Percentiles rank a stretch among this genome's conserved stretches.
These are phyloP conservation scores for Lodderomyces jiufengensis DNA, from an alignment of 1,139 yeast species.

Conservation along the genomic window DNA sequence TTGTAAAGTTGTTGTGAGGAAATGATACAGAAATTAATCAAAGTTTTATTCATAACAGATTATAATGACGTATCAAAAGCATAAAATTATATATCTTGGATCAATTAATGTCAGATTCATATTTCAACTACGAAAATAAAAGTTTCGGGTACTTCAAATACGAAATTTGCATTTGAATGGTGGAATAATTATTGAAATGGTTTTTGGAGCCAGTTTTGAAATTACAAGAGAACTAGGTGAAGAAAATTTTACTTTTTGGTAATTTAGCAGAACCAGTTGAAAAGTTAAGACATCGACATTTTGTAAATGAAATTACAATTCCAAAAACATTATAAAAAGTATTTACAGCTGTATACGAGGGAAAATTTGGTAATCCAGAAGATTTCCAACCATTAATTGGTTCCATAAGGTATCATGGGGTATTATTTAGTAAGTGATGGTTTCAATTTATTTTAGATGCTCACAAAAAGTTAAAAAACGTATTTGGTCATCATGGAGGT, in stretches of 20 bases:
- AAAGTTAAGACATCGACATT: constrained; percentile 73
- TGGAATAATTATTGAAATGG: constrained; percentile 87
- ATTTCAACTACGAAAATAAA: constrained; percentile 98
- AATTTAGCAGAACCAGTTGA: constrained; percentile 88
- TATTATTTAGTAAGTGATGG: constrained; percentile 86
- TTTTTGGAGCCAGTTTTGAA: constrained; percentile 97
- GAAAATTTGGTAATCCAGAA: constrained; percentile 80
- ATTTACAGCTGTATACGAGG: constrained; percentile 63
- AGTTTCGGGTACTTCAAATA: constrained; percentile 93
- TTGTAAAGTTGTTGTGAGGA: too few species aligned
- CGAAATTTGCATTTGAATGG: constrained; percentile 95
- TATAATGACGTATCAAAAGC: constrained; percentile 94
- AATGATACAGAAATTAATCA: constrained; percentile 74
- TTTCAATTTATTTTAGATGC: constrained; percentile 78
- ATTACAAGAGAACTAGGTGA: constrained; percentile 92
- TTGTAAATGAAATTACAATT: constrained; percentile 51
- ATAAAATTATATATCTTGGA: constrained; percentile 84
- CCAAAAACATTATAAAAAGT: constrained; percentile 61
- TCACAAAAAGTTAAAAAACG: constrained; percentile 70
- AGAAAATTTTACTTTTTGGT: constrained; percentile 85
- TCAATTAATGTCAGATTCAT: constrained; percentile 89
- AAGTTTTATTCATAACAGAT: constrained; percentile 87
- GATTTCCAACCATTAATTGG: constrained; percentile 64
- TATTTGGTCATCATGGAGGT: constrained; percentile 51
- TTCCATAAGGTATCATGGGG: constrained; percentile 70